phyloP scores from a whole-genome alignment of 179 eudicot genomes.

The Nepenthes alata region DNA sequence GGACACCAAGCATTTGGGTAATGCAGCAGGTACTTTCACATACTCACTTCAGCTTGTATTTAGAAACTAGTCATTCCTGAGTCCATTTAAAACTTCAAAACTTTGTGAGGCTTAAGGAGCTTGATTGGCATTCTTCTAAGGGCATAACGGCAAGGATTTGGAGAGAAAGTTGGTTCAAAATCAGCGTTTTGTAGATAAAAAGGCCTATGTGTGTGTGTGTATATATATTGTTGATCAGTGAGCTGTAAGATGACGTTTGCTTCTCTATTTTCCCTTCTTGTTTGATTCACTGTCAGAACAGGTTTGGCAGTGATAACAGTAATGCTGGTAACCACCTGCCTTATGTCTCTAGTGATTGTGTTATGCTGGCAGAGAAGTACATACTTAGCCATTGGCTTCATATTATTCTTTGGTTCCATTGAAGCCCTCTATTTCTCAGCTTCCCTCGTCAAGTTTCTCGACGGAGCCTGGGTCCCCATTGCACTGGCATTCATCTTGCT shows the following conservation, averaged over 20 bases:
- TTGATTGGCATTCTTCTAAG: too few species aligned
- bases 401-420: constrained; percentile 65
- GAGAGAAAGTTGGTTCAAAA: too few species aligned
- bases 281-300: constrained; percentile 12
- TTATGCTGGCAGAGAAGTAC: constrained; percentile 57
- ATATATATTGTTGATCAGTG: not conserved
- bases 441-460: constrained; percentile 47
- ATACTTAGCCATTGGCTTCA: constrained; percentile 36
- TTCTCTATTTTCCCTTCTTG: not conserved
- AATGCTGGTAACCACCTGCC: constrained; percentile 77
- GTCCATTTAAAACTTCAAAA: not conserved
- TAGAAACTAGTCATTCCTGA: too few species aligned
- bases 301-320: constrained; percentile 66
- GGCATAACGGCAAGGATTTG: too few species aligned
- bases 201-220: too few species aligned
- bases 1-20: constrained; percentile 39
- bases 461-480: constrained; percentile 66
- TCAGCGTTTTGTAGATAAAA: too few species aligned
- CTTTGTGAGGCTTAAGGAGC: not conserved
- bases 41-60: not conserved
- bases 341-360: constrained; percentile 73
- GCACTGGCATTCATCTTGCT: constrained; percentile 41
- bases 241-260: not conserved
- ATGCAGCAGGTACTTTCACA: constrained; percentile 27
- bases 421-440: constrained; percentile 70